These are phyloP conservation scores for Lecanicillium sp. DNA, from an alignment of 2,329 filamentous ascomycete genomes.

Conservation along the genomic window DNA sequence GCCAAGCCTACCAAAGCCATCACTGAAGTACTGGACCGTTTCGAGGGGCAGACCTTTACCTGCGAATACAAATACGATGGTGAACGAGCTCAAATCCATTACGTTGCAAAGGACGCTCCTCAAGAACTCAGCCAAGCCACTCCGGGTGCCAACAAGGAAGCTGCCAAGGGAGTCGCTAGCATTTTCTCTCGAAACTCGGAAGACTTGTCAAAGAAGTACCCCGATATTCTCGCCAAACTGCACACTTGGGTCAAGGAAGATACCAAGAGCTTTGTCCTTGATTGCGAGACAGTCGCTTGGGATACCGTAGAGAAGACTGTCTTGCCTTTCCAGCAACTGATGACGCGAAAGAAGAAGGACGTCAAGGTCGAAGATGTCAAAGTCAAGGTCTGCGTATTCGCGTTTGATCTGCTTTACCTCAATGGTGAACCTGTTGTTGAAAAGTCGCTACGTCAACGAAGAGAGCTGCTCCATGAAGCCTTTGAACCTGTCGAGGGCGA, in stretches of 20 bases:
- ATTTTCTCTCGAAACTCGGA: slow-evolving; percentile 98
- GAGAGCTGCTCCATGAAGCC: slow-evolving; percentile 64
- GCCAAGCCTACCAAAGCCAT: slow-evolving; percentile 98
- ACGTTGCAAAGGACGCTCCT: slow-evolving; percentile 74
- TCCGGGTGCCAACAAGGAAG: slow-evolving; percentile 56
- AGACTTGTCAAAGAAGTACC: slow-evolving; percentile 95
- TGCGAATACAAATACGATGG: slow-evolving; percentile 99
- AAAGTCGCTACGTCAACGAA: slow-evolving; percentile 76
- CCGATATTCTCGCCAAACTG: slow-evolving; percentile 85
- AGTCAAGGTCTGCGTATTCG: slow-evolving; percentile 94
- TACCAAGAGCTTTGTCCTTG: slow-evolving; percentile 93
- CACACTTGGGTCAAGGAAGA: slow-evolving; percentile 82
- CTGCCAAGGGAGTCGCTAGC: slow-evolving; percentile 69
- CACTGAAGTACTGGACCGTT: slow-evolving; percentile 92
- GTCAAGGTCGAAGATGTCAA: slow-evolving; percentile 94
- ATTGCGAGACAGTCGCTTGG: slow-evolving; percentile 97
- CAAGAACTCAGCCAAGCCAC: slow-evolving; percentile 61
- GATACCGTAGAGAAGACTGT: slow-evolving; percentile 94
- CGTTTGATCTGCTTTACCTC: slow-evolving; percentile 88
- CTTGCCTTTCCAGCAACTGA: slow-evolving; percentile 92
- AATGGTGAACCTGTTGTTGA: slow-evolving; percentile 88
- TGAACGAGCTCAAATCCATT: slow-evolving; percentile 97
- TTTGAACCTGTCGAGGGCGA: slow-evolving; percentile 81
- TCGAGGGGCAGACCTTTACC: slow-evolving; percentile 91
- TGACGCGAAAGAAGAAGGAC: slow-evolving; percentile 97